These are phyloP conservation scores for Rhizomucor miehei DNA, from an alignment of 371 early-diverging fungal genomes.

Conservation along the genomic window DNA sequence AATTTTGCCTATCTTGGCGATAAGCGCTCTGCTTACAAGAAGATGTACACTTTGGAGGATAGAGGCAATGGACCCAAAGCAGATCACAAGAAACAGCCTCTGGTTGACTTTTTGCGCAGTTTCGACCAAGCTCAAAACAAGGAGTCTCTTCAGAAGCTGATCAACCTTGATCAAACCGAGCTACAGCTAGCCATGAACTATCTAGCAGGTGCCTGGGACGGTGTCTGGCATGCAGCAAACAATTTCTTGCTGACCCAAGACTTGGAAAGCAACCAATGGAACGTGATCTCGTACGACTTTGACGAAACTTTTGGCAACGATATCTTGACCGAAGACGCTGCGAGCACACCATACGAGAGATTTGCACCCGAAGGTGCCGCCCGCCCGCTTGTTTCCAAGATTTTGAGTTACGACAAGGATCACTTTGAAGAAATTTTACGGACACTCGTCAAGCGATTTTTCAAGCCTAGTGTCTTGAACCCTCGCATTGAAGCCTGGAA, in stretches of 20 bases:
- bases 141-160: slow-evolving; percentile 32
- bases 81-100: slow-evolving; percentile 17
- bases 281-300: slow-evolving; percentile 50
- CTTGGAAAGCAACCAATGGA: slow-evolving; percentile 38
- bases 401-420: slow-evolving; percentile 33
- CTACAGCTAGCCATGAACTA: slow-evolving; percentile 47
- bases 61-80: slow-evolving; percentile 28
- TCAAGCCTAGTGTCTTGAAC: slow-evolving; percentile 42
- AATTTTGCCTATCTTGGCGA: slow-evolving; percentile 41
- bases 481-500: slow-evolving; percentile 46
- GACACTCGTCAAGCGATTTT: slow-evolving; percentile 43
- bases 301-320: slow-evolving; percentile 53
- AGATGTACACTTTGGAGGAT: slow-evolving; percentile 42
- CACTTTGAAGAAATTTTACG: slow-evolving; percentile 42
- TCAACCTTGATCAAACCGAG: slow-evolving; percentile 32
- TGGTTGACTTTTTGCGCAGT: slow-evolving; percentile 27
- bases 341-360: slow-evolving; percentile 20
- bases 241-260: slow-evolving; percentile 51
- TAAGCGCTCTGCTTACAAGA: slow-evolving; percentile 28
- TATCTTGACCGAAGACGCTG: slow-evolving; percentile 1
- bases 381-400: slow-evolving; percentile 33
- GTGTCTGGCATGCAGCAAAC: slow-evolving; percentile 41
- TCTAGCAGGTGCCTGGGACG: slow-evolving; percentile 49
- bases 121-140: slow-evolving; percentile 28
- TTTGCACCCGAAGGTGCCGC: slow-evolving; percentile 26